Evolutionary conservation across 306 rosid genomes (phyloP), one percentile per base, ranked within the genome.

Genomic region (Senna tora): DNA sequence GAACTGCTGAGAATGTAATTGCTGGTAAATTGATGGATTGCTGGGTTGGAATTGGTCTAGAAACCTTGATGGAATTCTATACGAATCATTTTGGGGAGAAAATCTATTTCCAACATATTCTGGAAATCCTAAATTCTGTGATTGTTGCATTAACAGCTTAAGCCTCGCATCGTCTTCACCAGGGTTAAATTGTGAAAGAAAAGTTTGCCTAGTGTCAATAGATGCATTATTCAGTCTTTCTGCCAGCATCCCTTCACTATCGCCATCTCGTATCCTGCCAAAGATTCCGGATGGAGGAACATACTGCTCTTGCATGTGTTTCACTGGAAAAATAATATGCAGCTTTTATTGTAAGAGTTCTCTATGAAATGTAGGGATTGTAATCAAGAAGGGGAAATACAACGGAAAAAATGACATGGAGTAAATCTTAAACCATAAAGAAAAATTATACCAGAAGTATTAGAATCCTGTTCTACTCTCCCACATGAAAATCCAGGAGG

Each of bases 401-500:
- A 13, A 22, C 9, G 7, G 21, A 22, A 60, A 52, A 47, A 10
- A 1, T 34, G 13, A 36, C 59, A 57, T 53, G 39, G 15, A 22
- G 79, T 54, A 56, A 67, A 36, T 28, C 34, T 55, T 41, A 71
- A 71, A 56, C 52, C 63, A 66, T 22, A 62, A 71, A 52, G 57
- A 32, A 49, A 66, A 58, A 34, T 21, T 66, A 63, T 73, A 84
- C 87, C 84, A 77, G 77, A 65, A 77, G 60, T 65, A 55, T 62
- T 55, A 69, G 9, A 67, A 67, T 73, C 68, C 63, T 51, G 80
- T 71, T 58, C 82, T 9, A 41, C 64, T 52, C 82, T 81, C 67
- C 78, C 81, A 58, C 32, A 57, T 1, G 78, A 84, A 81, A 81
- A 84, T 28, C 83, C 88, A 52, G 88, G 85, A 74, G 88, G 85